A percentile compares a stretch with the other conserved stretches of the same genome.
Evolutionary conservation across 2,329 filamentous ascomycete genomes (phyloP).

Genomic region (Pseudopyrenochaeta lycopersici): DNA sequence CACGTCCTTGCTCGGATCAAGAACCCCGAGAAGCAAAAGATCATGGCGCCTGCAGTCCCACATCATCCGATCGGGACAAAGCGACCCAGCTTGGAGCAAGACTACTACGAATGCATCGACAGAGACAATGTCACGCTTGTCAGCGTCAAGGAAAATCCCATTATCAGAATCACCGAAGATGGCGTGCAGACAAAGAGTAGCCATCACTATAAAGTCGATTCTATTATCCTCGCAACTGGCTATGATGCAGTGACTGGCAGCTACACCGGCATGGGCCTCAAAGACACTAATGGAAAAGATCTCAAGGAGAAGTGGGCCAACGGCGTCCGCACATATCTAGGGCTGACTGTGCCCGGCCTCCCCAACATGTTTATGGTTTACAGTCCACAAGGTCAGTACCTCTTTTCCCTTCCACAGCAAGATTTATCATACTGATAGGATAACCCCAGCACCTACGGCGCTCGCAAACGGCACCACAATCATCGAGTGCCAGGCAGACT

Average conservation of each 20-base stretch:
- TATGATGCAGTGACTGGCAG: conserved; percentile 53
- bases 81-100: conserved; percentile 50
- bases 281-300: conserved; percentile 17
- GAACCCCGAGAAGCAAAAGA: background rate
- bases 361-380: conserved; percentile 50
- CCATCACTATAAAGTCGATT: conserved; percentile 43
- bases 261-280: conserved; percentile 27
- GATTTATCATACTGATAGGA: too few species aligned
- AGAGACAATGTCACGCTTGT: conserved; percentile 47
- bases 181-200: conserved; percentile 46
- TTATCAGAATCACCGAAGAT: conserved; percentile 36
- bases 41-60: background rate
- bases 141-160: conserved; percentile 42
- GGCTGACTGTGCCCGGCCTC: conserved; percentile 33
- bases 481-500: background rate
- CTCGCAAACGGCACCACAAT: background rate
- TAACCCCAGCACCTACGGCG: background rate
- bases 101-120: conserved; percentile 53
- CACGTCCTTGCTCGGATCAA: background rate
- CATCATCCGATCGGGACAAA: conserved; percentile 22
- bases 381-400: background rate
- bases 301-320: conserved; percentile 24
- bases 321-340: conserved; percentile 37
- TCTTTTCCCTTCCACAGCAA: too few species aligned
- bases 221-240: conserved; percentile 52